phyloP scores from a whole-genome alignment of 139 green algal species.

The Mesostigma viride region DNA sequence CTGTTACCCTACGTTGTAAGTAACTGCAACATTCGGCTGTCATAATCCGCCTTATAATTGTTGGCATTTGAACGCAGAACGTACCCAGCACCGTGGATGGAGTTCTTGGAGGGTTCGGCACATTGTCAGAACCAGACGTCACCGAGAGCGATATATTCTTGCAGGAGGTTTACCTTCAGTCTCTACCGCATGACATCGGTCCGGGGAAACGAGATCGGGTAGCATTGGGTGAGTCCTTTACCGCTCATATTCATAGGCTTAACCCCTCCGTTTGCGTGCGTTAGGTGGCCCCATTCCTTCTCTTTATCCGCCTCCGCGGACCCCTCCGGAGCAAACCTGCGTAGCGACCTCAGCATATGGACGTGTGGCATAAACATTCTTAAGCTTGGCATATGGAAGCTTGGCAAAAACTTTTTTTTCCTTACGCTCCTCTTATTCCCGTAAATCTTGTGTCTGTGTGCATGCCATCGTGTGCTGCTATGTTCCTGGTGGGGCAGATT shows the following conservation, averaged over 20 bases:
- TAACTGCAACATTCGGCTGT: too few species aligned
- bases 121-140: constrained; percentile 63
- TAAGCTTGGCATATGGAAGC: constrained; percentile 14
- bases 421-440: neutral
- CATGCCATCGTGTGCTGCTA: neutral
- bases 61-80: too few species aligned
- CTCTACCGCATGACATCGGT: too few species aligned
- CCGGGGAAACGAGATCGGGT: neutral
- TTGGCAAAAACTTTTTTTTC: neutral
- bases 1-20: too few species aligned
- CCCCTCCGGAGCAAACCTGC: neutral
- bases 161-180: constrained; percentile 12
- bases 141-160: constrained; percentile 19
- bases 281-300: neutral
- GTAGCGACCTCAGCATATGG: neutral
- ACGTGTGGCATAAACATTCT: constrained; percentile 18
- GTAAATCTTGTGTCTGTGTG: neutral
- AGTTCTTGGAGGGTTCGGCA: constrained; percentile 49
- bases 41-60: too few species aligned
- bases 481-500: constrained; percentile 45
- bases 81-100: constrained; percentile 30
- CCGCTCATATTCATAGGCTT: neutral
- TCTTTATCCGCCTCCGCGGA: neutral
- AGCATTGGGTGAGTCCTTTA: neutral
- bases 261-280: neutral